These are phyloP conservation scores for Podospora conica DNA, from an alignment of 495 filamentous ascomycete species.

Conservation along the genomic window DNA sequence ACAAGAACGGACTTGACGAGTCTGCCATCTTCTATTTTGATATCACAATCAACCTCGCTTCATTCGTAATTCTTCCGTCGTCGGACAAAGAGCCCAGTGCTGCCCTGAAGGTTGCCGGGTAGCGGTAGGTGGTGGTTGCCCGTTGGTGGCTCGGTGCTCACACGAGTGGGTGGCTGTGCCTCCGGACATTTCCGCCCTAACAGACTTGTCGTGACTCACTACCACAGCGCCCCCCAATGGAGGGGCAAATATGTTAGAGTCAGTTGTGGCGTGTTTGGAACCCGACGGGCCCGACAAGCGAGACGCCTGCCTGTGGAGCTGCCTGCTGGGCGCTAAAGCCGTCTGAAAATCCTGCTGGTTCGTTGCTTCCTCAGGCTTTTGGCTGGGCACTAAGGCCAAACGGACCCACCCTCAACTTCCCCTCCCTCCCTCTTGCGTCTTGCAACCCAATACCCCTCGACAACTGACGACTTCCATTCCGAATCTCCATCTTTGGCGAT, in stretches of 20 bases:
- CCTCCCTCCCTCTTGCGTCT: constrained; percentile 23
- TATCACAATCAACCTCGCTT: background rate
- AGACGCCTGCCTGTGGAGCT: constrained; percentile 14
- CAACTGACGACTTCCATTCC: constrained; percentile 9
- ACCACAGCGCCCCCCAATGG: background rate
- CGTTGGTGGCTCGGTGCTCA: too few relatives aligned
- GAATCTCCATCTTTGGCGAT: constrained; percentile 15
- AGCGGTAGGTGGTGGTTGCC: background rate
- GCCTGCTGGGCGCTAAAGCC: constrained; percentile 17
- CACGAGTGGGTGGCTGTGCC: background rate
- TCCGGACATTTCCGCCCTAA: constrained; percentile 2
- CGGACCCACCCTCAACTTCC: constrained; percentile 21
- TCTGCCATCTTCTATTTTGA: background rate
- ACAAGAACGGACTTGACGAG: background rate
- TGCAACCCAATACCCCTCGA: constrained; percentile 21
- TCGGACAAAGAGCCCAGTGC: background rate
- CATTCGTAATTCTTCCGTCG: background rate
- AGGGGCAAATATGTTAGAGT: constrained; percentile 10
- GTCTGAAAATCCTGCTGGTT: constrained; percentile 24
- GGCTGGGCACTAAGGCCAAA: background rate
- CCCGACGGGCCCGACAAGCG: background rate
- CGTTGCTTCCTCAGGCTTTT: background rate
- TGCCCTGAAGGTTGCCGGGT: background rate
- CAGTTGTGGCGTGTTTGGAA: constrained; percentile 6
- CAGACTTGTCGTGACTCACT: background rate